Evolutionary conservation across 2,329 filamentous ascomycete genomes (phyloP).

Genomic region (Penicillium hordei): DNA sequence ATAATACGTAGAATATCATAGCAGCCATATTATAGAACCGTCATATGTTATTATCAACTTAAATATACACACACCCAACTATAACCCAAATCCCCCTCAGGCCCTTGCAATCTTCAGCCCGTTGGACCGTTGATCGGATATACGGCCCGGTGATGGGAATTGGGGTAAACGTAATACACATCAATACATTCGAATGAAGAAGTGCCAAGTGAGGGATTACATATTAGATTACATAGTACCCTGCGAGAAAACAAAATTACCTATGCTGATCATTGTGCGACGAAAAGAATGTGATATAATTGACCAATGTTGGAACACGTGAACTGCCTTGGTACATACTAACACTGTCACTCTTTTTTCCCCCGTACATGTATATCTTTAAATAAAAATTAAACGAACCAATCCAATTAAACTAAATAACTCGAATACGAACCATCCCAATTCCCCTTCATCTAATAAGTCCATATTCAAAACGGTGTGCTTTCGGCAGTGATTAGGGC

Average conservation of each 20-base stretch:
- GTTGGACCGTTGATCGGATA: conserved; percentile 10
- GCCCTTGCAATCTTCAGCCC: background rate
- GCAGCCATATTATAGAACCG: background rate
- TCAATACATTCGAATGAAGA: background rate
- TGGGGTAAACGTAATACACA: conserved; percentile 9
- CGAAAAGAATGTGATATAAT: conserved; percentile 19
- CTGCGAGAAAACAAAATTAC: background rate
- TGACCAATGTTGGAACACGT: conserved; percentile 1
- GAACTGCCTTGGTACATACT: background rate
- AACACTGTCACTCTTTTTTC: background rate
- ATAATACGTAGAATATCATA: background rate
- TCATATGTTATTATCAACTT: background rate
- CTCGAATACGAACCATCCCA: background rate
- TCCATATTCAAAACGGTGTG: background rate
- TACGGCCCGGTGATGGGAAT: conserved; percentile 6
- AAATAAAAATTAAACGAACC: background rate
- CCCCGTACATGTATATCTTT: background rate
- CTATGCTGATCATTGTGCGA: conserved; percentile 16
- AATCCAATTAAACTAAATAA: background rate
- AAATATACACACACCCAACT: background rate
- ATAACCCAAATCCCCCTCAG: background rate
- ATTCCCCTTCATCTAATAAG: background rate
- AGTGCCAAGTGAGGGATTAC: background rate
- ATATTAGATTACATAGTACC: background rate
- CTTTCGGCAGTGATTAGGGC: conserved; percentile 26